Evolutionary conservation across 805 yeast species (phyloP).

Genomic region (Starmerella sp.): DNA sequence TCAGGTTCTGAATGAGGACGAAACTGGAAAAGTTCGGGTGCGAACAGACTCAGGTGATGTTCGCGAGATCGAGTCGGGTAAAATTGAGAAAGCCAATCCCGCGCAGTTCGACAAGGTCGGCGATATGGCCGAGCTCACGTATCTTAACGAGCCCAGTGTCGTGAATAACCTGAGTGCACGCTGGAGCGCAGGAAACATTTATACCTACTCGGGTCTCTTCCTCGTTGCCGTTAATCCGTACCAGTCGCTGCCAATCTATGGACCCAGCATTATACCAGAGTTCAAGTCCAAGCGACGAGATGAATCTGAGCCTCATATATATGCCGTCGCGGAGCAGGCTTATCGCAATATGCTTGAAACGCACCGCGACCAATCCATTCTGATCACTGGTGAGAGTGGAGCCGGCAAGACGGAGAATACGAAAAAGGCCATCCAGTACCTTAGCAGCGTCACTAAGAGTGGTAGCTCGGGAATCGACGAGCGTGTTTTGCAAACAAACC

Average conservation of each 20-base stretch:
- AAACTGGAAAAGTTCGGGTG: slow-evolving; percentile 28
- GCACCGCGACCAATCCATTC: slow-evolving; percentile 69
- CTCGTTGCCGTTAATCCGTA: slow-evolving; percentile 94
- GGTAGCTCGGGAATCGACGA: slow-evolving; percentile 44
- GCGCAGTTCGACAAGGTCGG: slow-evolving; percentile 78
- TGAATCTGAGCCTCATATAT: slow-evolving; percentile 71
- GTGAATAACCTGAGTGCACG: slow-evolving; percentile 69
- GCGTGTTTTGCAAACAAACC: slow-evolving; percentile 86
- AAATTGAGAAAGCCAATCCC: slow-evolving; percentile 69
- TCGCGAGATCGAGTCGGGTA: slow-evolving; percentile 24
- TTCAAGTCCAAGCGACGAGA: slow-evolving; percentile 41
- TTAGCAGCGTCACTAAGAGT: slow-evolving; percentile 54
- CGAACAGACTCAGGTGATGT: slow-evolving; percentile 32
- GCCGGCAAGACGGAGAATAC: slow-evolving; percentile 99
- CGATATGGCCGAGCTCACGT: slow-evolving; percentile 93
- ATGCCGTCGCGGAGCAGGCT: slow-evolving; percentile 79
- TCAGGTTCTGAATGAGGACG: slow-evolving; percentile 31
- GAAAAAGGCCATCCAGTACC: slow-evolving; percentile 82
- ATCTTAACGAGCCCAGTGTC: slow-evolving; percentile 91
- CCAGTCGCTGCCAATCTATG: slow-evolving; percentile 60
- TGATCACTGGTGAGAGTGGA: slow-evolving; percentile 98
- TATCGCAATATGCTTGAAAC: slow-evolving; percentile 61
- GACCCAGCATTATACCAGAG: slow-evolving; percentile 41
- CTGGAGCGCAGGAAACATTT: slow-evolving; percentile 65
- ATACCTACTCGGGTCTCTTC: slow-evolving; percentile 91